A percentile compares a stretch with the other conserved stretches of the same genome.
Evolutionary conservation across 176 grass and related monocot genomes (phyloP).

Genomic region (Chloris gayana): DNA sequence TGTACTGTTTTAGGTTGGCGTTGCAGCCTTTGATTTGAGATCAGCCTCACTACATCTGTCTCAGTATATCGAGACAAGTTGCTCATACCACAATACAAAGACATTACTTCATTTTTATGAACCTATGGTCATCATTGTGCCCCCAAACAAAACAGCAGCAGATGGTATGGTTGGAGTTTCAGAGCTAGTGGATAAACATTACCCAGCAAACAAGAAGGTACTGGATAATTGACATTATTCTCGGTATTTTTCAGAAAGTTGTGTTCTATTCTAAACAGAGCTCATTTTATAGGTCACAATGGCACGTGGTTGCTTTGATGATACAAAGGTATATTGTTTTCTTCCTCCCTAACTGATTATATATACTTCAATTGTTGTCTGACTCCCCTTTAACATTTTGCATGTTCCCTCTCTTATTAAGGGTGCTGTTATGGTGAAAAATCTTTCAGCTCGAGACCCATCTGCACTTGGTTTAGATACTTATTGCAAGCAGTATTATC

Average conservation of each 20-base stretch:
- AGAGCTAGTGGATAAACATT: slow-evolving; percentile 75
- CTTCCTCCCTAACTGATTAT: background rate
- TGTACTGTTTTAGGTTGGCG: slow-evolving; percentile 64
- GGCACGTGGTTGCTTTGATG: slow-evolving; percentile 86
- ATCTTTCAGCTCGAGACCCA: slow-evolving; percentile 86
- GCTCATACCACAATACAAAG: slow-evolving; percentile 91
- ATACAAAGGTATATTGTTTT: slow-evolving; percentile 77
- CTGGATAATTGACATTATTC: slow-evolving; percentile 17
- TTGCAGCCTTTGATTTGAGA: slow-evolving; percentile 93
- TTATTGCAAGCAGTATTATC: slow-evolving; percentile 96
- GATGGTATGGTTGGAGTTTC: slow-evolving; percentile 90
- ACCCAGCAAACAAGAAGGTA: slow-evolving; percentile 85
- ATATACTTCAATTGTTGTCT: slow-evolving; percentile 22
- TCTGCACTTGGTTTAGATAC: slow-evolving; percentile 87
- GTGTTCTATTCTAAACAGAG: slow-evolving; percentile 28
- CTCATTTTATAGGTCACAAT: slow-evolving; percentile 69
- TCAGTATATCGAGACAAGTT: slow-evolving; percentile 96
- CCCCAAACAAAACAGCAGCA: slow-evolving; percentile 74
- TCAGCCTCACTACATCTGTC: slow-evolving; percentile 86
- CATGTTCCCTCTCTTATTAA: slow-evolving; percentile 42
- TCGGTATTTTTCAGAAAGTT: background rate
- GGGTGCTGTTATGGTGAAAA: slow-evolving; percentile 79
- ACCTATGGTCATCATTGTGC: slow-evolving; percentile 80
- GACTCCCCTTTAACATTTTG: slow-evolving; percentile 15
- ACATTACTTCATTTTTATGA: slow-evolving; percentile 92